A percentile compares a stretch with the other conserved stretches of the same genome.
These are phyloP conservation scores for Mycena crocata DNA, from an alignment of 768 basidiomycete genomes.

Conservation along the genomic window DNA sequence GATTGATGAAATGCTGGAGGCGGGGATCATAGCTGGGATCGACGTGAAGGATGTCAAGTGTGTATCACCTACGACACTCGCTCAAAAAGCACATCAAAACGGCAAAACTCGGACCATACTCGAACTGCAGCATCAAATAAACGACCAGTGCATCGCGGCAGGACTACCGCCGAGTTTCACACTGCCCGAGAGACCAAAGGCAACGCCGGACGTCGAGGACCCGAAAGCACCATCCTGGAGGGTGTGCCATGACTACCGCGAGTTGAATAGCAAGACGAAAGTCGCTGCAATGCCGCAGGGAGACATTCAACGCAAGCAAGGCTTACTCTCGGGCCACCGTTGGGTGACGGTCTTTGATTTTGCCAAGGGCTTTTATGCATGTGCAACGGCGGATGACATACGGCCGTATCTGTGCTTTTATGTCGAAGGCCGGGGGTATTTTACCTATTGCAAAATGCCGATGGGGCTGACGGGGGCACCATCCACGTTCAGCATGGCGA, in stretches of 20 bases:
- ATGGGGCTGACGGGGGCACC: conserved; percentile 55
- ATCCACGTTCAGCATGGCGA: conserved; percentile 45
- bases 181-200: conserved; percentile 31
- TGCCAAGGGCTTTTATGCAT: conserved; percentile 49
- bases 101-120: conserved; percentile 42
- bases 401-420: conserved; percentile 49
- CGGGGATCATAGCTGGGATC: conserved; percentile 47
- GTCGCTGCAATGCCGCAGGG: conserved; percentile 48
- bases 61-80: conserved; percentile 46
- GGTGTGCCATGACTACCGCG: conserved; percentile 52
- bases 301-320: conserved; percentile 49
- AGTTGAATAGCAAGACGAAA: conserved; percentile 46
- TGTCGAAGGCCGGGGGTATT: conserved; percentile 50
- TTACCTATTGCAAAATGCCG: conserved; percentile 48
- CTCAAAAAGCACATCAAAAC: conserved; percentile 47
- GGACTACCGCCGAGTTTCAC: conserved; percentile 38
- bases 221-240: conserved; percentile 44
- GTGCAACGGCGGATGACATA: conserved; percentile 30
- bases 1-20: conserved; percentile 49
- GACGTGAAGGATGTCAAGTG: conserved; percentile 47
- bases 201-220: not conserved
- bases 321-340: conserved; percentile 45
- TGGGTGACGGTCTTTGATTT: conserved; percentile 54
- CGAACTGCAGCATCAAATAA: conserved; percentile 45
- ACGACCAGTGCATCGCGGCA: conserved; percentile 44